A percentile compares a stretch with the other conserved stretches of the same genome.
Conservation (phyloP, 1,284 basidiomycete genomes). For the Sporisorium reilianum region DNA sequence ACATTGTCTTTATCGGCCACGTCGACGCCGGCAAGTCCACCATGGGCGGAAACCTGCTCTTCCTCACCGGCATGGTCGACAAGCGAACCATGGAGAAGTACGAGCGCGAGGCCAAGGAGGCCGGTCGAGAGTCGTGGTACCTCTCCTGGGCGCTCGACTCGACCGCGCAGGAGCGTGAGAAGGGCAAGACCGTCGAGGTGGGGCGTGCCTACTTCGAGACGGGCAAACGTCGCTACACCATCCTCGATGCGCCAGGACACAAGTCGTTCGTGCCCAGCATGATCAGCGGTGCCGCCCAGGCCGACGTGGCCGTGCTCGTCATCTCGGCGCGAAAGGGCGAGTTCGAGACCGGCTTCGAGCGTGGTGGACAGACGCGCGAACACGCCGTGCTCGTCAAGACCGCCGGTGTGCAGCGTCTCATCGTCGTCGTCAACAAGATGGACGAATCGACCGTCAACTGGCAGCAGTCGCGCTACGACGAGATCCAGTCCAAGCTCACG, state of each 20-base stretch:
- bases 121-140: slow-evolving; percentile 68
- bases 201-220: slow-evolving; percentile 69
- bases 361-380: slow-evolving; percentile 68
- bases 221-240: slow-evolving; percentile 67
- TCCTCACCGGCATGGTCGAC: slow-evolving; percentile 69
- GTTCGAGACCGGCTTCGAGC: slow-evolving; percentile 69
- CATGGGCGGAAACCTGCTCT: slow-evolving; percentile 68
- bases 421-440: slow-evolving; percentile 70
- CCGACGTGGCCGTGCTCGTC: slow-evolving; percentile 67
- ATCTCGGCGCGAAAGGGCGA: slow-evolving; percentile 68
- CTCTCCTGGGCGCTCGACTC: slow-evolving; percentile 69
- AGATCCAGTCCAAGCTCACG: slow-evolving; percentile 65
- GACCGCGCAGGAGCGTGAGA: slow-evolving; percentile 67
- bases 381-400: slow-evolving; percentile 69
- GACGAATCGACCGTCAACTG: slow-evolving; percentile 68
- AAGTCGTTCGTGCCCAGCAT: slow-evolving; percentile 68
- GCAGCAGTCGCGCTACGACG: slow-evolving; percentile 66
- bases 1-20: slow-evolving; percentile 69
- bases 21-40: slow-evolving; percentile 69
- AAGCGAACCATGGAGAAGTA: slow-evolving; percentile 69
- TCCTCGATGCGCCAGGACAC: slow-evolving; percentile 68
- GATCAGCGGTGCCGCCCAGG: slow-evolving; percentile 69
- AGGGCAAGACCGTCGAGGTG: slow-evolving; percentile 69
- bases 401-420: slow-evolving; percentile 67
- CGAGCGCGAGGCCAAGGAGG: slow-evolving; percentile 68